Base-by-base conservation (phyloP, 2,329 filamentous ascomycete genomes). In the Amesomyces nigricolor region DNA sequence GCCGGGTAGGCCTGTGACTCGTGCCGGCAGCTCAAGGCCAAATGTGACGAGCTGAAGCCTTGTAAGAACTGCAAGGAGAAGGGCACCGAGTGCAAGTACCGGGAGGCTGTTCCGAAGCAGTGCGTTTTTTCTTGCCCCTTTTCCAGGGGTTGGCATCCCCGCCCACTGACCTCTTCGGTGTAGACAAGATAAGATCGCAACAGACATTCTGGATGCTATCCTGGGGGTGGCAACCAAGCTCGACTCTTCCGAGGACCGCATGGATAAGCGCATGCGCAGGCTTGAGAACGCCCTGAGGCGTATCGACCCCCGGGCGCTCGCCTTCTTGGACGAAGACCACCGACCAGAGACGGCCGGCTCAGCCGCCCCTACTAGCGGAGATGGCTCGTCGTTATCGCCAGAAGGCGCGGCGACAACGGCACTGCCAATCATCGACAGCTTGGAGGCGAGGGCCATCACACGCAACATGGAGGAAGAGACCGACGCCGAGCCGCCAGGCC, bases 51-150 rank as follows among this genome's bases (percentile, higher is more conserved):
- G 74, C 85, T 85, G 10, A 85, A 87, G 62, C 91, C 88, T 2
- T 87, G 88, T 64, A 92, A 90, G 67, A 89, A 86, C 65, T 99
- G 94, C 70, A 87, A 87, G 64, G 91, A 97, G 63, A 95, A 95
- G 68, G 85, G 81, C 62, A 79, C 90, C 32, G 79, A 85, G 51
- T 99, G 89, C 74, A 86, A 89, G 70, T 97, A 96, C 70, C 85
- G 91, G 62, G 91, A 96, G 66, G 87, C 94, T 5, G 88, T 90
- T 19, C 90, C 90, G 14, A 94, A 95, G 67, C 92, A 95, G 89
- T 95, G 78, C 69, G 87, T 76, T 38, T 51, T 44, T 17, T 35
- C 32, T 11, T 26, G 22, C 22, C 30, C 39, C 42, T 49, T 51
- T 8, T 19, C 11, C 48, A 57, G 38, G 30, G 13, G 38, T 26